phyloP scores from a whole-genome alignment of 208 protist species.

The Trichomonas vaginalis region DNA sequence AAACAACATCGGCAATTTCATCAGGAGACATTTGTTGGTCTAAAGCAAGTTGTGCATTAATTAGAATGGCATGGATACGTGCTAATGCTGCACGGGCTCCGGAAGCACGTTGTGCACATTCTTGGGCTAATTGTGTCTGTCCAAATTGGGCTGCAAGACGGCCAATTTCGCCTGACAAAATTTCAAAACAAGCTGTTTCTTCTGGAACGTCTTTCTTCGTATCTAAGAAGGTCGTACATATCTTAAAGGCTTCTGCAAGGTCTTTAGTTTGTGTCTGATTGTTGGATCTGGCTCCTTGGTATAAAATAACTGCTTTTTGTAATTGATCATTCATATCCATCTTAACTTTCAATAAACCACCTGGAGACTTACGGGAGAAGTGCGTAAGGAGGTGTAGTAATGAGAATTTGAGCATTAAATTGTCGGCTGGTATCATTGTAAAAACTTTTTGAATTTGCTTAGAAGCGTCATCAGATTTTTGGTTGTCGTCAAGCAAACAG shows the following conservation, averaged over 20 bases:
- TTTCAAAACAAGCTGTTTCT: background rate
- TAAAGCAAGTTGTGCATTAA: background rate
- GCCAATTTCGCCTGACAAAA: background rate
- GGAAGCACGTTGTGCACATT: background rate
- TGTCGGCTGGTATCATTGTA: background rate
- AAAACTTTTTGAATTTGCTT: slow-evolving; percentile 13
- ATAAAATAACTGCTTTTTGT: slow-evolving; percentile 16
- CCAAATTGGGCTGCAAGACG: background rate
- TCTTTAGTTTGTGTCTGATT: background rate
- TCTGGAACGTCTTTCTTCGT: background rate
- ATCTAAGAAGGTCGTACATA: background rate
- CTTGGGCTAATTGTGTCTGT: background rate
- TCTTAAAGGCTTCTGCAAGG: background rate
- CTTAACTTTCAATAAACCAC: background rate
- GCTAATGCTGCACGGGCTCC: background rate
- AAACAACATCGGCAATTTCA: background rate
- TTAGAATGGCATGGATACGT: background rate
- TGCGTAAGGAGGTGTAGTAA: background rate
- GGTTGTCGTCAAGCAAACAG: background rate
- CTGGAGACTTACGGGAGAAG: background rate
- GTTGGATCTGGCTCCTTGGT: background rate
- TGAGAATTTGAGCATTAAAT: background rate
- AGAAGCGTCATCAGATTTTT: background rate
- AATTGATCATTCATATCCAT: slow-evolving; percentile 7
- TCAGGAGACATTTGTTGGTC: background rate